Percentiles rank a stretch among this genome's conserved stretches.
Evolutionary conservation across 2,329 filamentous ascomycete species (phyloP).

Genomic region (Coleophoma crateriformis): DNA sequence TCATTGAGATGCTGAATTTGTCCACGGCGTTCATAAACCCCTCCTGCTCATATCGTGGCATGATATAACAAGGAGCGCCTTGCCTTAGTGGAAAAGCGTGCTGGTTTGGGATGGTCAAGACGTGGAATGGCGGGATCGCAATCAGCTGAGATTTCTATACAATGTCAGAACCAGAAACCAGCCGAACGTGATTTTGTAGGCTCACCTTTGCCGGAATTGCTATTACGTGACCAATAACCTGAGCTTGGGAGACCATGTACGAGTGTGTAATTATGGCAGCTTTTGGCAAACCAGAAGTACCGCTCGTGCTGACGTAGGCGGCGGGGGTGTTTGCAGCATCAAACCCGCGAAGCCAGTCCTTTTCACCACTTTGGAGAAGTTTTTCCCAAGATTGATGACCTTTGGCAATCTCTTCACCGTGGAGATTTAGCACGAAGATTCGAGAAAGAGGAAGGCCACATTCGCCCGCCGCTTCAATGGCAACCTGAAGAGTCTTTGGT

Average conservation of each 20-base stretch:
- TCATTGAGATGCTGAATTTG: slow-evolving; percentile 59
- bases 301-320: slow-evolving; percentile 38
- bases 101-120: slow-evolving; percentile 73
- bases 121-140: slow-evolving; percentile 46
- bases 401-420: background rate
- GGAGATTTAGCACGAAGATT: slow-evolving; percentile 1
- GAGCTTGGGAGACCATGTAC: slow-evolving; percentile 23
- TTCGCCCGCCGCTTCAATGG: slow-evolving; percentile 11
- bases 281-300: slow-evolving; percentile 52
- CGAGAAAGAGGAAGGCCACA: slow-evolving; percentile 9
- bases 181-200: background rate
- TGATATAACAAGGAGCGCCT: slow-evolving; percentile 64
- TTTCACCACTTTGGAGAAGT: slow-evolving; percentile 20
- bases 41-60: slow-evolving; percentile 70
- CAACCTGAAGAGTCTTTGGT: slow-evolving; percentile 4
- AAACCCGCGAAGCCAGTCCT: slow-evolving; percentile 28
- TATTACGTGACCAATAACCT: slow-evolving; percentile 51
- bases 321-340: slow-evolving; percentile 23
- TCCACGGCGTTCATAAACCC: slow-evolving; percentile 64
- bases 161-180: slow-evolving; percentile 53
- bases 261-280: slow-evolving; percentile 28
- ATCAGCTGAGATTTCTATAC: slow-evolving; percentile 40
- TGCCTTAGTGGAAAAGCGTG: slow-evolving; percentile 65
- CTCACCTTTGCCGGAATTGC: slow-evolving; percentile 48
- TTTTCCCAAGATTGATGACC: background rate